Conservation (phyloP, 2,329 filamentous ascomycete species). For the Davidsoniella virescens region DNA sequence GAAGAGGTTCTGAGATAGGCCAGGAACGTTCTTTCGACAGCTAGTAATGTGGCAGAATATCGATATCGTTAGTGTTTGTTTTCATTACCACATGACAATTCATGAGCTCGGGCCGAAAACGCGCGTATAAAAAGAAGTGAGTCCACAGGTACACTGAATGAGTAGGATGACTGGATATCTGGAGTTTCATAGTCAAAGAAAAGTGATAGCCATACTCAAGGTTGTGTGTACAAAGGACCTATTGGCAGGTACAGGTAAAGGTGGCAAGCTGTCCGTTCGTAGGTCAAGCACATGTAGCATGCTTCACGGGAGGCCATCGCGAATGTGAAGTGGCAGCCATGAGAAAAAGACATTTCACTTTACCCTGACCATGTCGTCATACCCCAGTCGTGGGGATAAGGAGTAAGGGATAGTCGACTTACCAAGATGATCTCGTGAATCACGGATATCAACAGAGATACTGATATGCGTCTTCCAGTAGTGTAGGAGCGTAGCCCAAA, state of each 20-base stretch:
- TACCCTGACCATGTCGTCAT: no score
- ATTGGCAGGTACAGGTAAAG: no score
- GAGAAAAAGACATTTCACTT: no score
- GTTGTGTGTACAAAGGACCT: neutral
- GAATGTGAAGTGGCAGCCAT: no score
- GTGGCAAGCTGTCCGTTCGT: no score
- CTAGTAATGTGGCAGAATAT: constrained; percentile 23
- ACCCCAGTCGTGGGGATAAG: no score
- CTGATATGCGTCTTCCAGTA: constrained; percentile 9
- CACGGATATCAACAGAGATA: constrained; percentile 9
- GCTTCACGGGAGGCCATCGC: no score
- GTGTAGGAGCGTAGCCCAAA: neutral
- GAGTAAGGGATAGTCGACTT: neutral
- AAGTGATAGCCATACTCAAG: no score
- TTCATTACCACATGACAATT: neutral
- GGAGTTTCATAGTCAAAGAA: no score
- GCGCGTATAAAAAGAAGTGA: neutral
- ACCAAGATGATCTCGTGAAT: constrained; percentile 12
- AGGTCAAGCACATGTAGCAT: no score
- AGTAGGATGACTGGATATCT: no score
- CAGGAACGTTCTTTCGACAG: constrained; percentile 59
- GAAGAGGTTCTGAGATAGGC: constrained; percentile 57
- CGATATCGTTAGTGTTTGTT: neutral
- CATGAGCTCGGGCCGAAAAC: neutral
- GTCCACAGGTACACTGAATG: neutral